Base-by-base conservation (phyloP, 108 stramenopile genomes). In the Nitzschia sp. region DNA sequence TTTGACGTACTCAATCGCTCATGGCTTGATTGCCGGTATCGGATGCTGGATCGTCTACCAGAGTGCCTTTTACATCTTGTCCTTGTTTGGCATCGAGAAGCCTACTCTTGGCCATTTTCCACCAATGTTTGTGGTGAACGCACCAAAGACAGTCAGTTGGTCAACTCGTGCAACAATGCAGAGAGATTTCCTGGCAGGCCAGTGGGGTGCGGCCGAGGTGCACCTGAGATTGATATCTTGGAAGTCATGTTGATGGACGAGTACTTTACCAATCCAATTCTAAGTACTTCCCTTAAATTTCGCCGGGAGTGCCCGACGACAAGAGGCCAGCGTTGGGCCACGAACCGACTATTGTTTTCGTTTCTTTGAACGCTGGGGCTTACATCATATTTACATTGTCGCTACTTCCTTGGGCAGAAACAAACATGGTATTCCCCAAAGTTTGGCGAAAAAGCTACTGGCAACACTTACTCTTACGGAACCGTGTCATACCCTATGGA, bases 41-140 rank as follows among this genome's bases (percentile, higher is more conserved):
- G 61, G 65, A 32, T 60, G 42, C 17, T 79, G 29, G 25, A 17
- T 74, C 32, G 69, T 59, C 56, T 17, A 75, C 45, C 28, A 79
- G 26, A 46, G 42, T n/a, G 56, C 66, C 8, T 85, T 85, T 36
- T 60, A 42, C 34, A 30, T 81, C 46, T 45, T 79, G 38, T 18
- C 32, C 27, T 47, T 71, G 18, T 46, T 76, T 30, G 80, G 84
- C 4, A 75, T 85, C 46, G 65, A 72, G 34, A 23, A 28, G 34
- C 80, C 83, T n/a, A n/a, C n/a, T n/a, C n/a, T n/a, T 95, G 94
- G 94, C 94, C 94, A 0, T 95, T 85, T 57, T 89, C 88, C 70
- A 90, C 86, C 76, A 84, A 91, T 69, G 32, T 57, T 57, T 95
- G 94, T 72, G 73, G 82, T 53, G 64, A 74, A 18, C 76, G 57